These are phyloP conservation scores for Pythium vanterpoolii DNA, from an alignment of 352 stramenopile genomes.

Conservation along the genomic window DNA sequence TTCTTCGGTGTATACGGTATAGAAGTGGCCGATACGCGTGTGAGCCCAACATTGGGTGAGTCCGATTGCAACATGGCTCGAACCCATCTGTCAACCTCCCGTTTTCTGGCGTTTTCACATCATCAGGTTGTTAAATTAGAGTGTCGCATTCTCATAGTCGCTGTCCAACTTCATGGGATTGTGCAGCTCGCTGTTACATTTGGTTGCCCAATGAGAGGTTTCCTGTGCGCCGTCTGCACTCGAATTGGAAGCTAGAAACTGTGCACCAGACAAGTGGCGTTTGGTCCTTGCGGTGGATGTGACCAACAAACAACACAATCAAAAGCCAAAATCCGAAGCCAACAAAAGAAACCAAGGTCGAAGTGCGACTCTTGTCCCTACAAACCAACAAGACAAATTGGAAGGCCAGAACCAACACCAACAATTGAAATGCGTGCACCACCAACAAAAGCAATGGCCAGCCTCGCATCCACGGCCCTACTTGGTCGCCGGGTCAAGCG, in stretches of 20 bases:
- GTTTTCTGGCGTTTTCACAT: neutral
- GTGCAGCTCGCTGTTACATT: neutral
- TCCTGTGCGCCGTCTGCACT: neutral
- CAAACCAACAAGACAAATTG: neutral
- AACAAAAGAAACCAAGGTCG: neutral
- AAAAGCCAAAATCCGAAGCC: neutral
- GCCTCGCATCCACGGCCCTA: neutral
- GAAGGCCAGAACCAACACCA: neutral
- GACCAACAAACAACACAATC: neutral
- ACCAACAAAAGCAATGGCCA: neutral
- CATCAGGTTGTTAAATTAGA: neutral
- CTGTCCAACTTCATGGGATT: neutral
- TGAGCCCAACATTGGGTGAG: neutral
- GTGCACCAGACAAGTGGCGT: neutral
- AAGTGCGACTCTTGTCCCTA: neutral
- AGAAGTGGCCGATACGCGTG: too few species aligned
- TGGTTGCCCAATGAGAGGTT: neutral
- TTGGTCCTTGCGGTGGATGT: neutral
- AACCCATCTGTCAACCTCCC: conserved; percentile 11
- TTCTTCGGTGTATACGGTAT: too few species aligned
- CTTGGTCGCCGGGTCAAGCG: neutral
- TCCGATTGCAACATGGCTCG: conserved; percentile 9
- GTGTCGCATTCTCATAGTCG: neutral
- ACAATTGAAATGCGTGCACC: neutral
- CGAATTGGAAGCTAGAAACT: neutral